phyloP scores from a whole-genome alignment of 2,329 filamentous ascomycete genomes.

The Incumbomyces delicatus region DNA sequence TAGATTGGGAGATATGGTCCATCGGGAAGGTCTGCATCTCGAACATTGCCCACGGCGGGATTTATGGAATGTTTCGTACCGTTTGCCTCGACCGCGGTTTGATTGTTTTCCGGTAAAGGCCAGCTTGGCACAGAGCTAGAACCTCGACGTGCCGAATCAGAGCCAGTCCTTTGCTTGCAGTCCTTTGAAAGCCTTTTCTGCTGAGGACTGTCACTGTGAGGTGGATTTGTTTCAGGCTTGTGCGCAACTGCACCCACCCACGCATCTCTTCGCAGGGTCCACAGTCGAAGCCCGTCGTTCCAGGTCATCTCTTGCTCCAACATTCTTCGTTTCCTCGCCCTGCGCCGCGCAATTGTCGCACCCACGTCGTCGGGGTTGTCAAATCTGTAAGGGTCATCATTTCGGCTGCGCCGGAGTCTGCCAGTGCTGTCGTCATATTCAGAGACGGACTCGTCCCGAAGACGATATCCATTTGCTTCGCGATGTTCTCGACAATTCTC shows the following conservation, averaged over 20 bases:
- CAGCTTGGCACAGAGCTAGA: background rate
- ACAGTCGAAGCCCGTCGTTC: slow-evolving; percentile 77
- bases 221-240: slow-evolving; percentile 16
- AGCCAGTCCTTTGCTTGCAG: background rate
- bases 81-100: background rate
- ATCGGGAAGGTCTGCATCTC: slow-evolving; percentile 28
- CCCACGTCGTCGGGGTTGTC: slow-evolving; percentile 33
- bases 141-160: slow-evolving; percentile 1
- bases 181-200: background rate
- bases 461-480: slow-evolving; percentile 14
- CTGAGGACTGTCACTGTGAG: slow-evolving; percentile 23
- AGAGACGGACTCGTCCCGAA: slow-evolving; percentile 16
- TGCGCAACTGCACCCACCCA: slow-evolving; percentile 66
- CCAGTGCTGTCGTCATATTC: slow-evolving; percentile 14
- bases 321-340: slow-evolving; percentile 47
- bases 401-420: slow-evolving; percentile 3
- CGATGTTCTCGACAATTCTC: slow-evolving; percentile 5
- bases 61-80: background rate
- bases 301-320: slow-evolving; percentile 58
- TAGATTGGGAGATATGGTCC: slow-evolving; percentile 63
- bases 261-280: slow-evolving; percentile 63
- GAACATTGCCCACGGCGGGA: slow-evolving; percentile 7
- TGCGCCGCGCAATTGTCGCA: slow-evolving; percentile 38
- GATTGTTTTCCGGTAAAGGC: background rate
- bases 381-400: slow-evolving; percentile 28